Conservation (phyloP, 306 rosid species). For the Rosa chinensis region DNA sequence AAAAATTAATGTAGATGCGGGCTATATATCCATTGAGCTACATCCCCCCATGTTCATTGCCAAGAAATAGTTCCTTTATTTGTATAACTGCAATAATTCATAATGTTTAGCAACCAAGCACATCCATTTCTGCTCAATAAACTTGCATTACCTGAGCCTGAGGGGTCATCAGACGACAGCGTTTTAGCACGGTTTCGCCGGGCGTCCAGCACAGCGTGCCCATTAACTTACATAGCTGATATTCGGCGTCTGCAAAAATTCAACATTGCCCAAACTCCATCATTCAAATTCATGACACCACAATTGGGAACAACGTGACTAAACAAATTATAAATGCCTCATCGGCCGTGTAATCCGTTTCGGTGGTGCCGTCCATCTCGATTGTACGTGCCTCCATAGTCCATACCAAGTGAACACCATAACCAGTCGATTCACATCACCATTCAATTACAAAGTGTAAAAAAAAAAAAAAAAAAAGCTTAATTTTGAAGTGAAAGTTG, state of each 20-base stretch:
- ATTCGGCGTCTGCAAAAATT: slow-evolving; percentile 77
- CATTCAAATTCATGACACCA: neutral
- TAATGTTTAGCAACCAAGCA: neutral
- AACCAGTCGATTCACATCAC: neutral
- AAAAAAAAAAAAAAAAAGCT: neutral
- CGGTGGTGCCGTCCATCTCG: slow-evolving; percentile 89
- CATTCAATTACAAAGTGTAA: neutral
- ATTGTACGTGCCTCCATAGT: slow-evolving; percentile 55
- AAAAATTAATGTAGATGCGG: too few species aligned
- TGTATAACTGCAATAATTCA: neutral
- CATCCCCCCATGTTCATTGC: too few species aligned
- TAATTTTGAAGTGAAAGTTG: neutral
- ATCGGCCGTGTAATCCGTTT: slow-evolving; percentile 84
- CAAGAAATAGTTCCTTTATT: too few species aligned
- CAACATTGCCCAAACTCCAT: neutral
- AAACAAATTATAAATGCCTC: slow-evolving; percentile 49
- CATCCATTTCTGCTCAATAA: neutral
- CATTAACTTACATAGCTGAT: slow-evolving; percentile 75
- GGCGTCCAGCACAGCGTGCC: slow-evolving; percentile 78
- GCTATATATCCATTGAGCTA: too few species aligned
- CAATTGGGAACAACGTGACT: too few species aligned
- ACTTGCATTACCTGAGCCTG: slow-evolving; percentile 27
- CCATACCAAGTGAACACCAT: slow-evolving; percentile 92
- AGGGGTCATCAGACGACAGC: slow-evolving; percentile 54
- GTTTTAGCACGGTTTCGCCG: slow-evolving; percentile 80